phyloP scores from a whole-genome alignment of 1,139 yeast species.

The Kodamaea sp. region DNA sequence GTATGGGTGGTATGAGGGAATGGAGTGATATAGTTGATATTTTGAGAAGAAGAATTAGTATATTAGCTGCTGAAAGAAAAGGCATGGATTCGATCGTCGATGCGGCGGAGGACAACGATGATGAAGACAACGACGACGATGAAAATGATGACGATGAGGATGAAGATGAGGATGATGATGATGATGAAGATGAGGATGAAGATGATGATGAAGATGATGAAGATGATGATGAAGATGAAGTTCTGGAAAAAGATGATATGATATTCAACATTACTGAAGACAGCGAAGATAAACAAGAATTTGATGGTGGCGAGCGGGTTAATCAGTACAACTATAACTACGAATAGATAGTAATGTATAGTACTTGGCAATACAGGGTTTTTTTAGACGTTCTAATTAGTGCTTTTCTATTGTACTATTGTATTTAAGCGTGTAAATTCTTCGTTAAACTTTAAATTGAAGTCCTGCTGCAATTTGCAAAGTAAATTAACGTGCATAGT shows the following conservation, averaged over 20 bases:
- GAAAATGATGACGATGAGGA: constrained; percentile 27
- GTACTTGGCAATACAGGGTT: no score
- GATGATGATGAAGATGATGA: constrained; percentile 38
- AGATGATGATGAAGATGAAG: constrained; percentile 34
- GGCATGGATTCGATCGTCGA: constrained; percentile 16
- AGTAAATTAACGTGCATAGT: constrained; percentile 7
- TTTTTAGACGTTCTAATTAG: no score
- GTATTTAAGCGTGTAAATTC: constrained; percentile 4
- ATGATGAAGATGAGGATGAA: constrained; percentile 36
- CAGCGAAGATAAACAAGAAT: constrained; percentile 6
- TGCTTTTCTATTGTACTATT: no score
- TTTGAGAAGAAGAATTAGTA: constrained; percentile 50
- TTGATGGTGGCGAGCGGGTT: constrained; percentile 1
- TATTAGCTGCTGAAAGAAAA: constrained; percentile 30
- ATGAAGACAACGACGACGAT: constrained; percentile 19
- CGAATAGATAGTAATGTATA: not conserved
- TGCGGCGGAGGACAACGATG: constrained; percentile 28
- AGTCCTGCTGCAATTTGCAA: constrained; percentile 7
- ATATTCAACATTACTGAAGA: constrained; percentile 7
- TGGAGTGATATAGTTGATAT: constrained; percentile 91
- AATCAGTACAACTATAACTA: constrained; percentile 6
- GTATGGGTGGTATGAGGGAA: constrained; percentile 98
- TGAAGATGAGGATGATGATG: constrained; percentile 30
- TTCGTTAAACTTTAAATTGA: constrained; percentile 7
- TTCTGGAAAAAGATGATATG: constrained; percentile 21